A percentile compares a stretch with the other conserved stretches of the same genome.
phyloP scores from a whole-genome alignment of 106 monocot species.

The Narthecium ossifragum region DNA sequence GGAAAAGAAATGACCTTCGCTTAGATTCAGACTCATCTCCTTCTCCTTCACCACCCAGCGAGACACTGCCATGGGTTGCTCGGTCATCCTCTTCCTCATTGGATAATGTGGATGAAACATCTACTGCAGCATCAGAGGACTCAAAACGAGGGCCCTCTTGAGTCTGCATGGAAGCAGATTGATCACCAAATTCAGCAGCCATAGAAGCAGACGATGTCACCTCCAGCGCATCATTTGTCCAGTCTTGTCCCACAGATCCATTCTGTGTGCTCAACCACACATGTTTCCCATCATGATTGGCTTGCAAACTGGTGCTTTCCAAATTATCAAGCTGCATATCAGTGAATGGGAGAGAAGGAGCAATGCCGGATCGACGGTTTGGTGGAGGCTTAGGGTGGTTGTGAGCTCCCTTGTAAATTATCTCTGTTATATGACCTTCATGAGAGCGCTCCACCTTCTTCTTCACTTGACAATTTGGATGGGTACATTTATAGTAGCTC shows the following conservation, averaged over 20 bases:
- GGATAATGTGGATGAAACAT: constrained; percentile 41
- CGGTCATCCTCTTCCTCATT: constrained; percentile 58
- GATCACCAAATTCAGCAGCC: constrained; percentile 29
- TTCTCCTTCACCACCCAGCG: constrained; percentile 34
- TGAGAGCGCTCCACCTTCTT: constrained; percentile 83
- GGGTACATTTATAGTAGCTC: constrained; percentile 94
- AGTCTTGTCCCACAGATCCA: constrained; percentile 21
- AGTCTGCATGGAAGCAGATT: constrained; percentile 21
- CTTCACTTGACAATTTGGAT: constrained; percentile 70
- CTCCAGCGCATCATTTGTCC: constrained; percentile 24
- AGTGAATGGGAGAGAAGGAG: constrained; percentile 14
- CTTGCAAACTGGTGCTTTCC: constrained; percentile 18
- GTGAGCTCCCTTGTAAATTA: constrained; percentile 80
- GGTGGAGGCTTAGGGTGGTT: constrained; percentile 57
- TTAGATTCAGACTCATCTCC: constrained; percentile 72
- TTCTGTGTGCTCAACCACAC: constrained; percentile 16
- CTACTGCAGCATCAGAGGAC: constrained; percentile 28
- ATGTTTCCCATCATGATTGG: constrained; percentile 13
- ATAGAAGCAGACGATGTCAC: constrained; percentile 20
- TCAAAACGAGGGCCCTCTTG: constrained; percentile 30
- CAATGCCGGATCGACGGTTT: constrained; percentile 24
- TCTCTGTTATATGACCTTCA: constrained; percentile 70
- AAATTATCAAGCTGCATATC: constrained; percentile 29
- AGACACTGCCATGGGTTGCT: constrained; percentile 35
- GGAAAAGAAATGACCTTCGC: constrained; percentile 40